A percentile compares a stretch with the other conserved stretches of the same genome.
phyloP scores from a whole-genome alignment of 2,329 filamentous ascomycete genomes.

The Venturiaceae sp. region DNA sequence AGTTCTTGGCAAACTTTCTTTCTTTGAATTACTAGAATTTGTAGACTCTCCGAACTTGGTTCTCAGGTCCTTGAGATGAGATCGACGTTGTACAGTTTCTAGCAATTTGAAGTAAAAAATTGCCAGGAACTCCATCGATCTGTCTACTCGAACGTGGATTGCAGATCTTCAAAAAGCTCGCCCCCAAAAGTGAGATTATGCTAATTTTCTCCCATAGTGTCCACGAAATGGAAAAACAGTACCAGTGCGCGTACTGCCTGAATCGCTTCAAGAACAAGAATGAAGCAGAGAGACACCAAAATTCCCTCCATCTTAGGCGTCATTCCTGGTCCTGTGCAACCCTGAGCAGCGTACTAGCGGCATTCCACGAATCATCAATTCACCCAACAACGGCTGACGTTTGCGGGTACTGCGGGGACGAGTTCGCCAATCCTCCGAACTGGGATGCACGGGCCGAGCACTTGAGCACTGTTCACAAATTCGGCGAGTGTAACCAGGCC shows the following conservation, averaged over 20 bases:
- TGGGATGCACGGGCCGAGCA: conserved; percentile 84
- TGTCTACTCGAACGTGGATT: too few relatives aligned
- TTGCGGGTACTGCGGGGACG: conserved; percentile 92
- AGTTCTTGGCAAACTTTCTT: too few relatives aligned
- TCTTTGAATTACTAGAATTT: too few relatives aligned
- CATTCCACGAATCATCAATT: conserved; percentile 73
- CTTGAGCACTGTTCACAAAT: conserved; percentile 87
- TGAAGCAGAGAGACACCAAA: conserved; percentile 91
- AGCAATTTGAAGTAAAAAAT: too few relatives aligned
- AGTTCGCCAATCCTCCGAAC: conserved; percentile 79
- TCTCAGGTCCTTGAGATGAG: too few relatives aligned
- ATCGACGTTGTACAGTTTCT: too few relatives aligned
- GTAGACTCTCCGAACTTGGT: too few relatives aligned
- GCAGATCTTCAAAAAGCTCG: too few relatives aligned
- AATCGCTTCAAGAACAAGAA: conserved; percentile 99
- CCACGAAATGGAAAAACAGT: conserved; percentile 93
- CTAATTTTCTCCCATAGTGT: conserved; percentile 46
- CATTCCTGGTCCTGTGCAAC: conserved; percentile 97
- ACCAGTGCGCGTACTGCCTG: conserved; percentile 82
- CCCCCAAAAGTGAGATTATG: background rate
- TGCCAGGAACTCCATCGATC: too few relatives aligned
- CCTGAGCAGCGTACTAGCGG: conserved; percentile 60
- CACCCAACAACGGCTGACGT: conserved; percentile 57
- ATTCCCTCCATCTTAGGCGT: conserved; percentile 81
- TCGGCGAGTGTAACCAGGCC: conserved; percentile 92